Percentiles rank a stretch among this genome's conserved stretches.
These are phyloP conservation scores for Beauveria sp. DNA, from an alignment of 2,329 filamentous ascomycete species.

Conservation along the genomic window DNA sequence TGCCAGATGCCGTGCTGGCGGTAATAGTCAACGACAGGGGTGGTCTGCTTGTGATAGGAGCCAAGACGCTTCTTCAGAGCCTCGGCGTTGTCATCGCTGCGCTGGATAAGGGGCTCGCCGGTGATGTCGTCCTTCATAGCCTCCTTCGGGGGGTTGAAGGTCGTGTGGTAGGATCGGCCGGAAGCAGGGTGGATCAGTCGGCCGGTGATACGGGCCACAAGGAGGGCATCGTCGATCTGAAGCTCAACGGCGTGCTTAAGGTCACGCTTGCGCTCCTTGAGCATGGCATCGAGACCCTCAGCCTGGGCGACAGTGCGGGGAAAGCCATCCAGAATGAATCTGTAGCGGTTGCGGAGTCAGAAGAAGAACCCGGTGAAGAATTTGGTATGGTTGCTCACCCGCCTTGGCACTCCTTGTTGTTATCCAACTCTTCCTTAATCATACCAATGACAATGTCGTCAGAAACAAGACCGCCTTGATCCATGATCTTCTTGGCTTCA, in stretches of 20 bases:
- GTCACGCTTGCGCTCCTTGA: slow-evolving; percentile 66
- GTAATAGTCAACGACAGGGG: slow-evolving; percentile 92
- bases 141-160: slow-evolving; percentile 96
- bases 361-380: neutral
- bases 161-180: slow-evolving; percentile 93
- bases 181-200: slow-evolving; percentile 93
- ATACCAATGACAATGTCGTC: slow-evolving; percentile 99
- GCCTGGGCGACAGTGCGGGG: slow-evolving; percentile 94
- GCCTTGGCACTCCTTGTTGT: slow-evolving; percentile 91
- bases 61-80: slow-evolving; percentile 89
- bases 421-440: slow-evolving; percentile 96
- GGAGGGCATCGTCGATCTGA: slow-evolving; percentile 88
- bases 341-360: slow-evolving; percentile 28
- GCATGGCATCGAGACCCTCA: slow-evolving; percentile 90
- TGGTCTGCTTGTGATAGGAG: slow-evolving; percentile 92
- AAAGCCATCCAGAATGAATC: slow-evolving; percentile 98
- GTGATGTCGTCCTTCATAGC: slow-evolving; percentile 94
- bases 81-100: slow-evolving; percentile 93
- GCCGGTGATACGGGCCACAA: slow-evolving; percentile 93
- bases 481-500: slow-evolving; percentile 99
- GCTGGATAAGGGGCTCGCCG: slow-evolving; percentile 91
- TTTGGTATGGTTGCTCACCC: slow-evolving; percentile 52
- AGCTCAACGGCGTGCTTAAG: slow-evolving; percentile 95
- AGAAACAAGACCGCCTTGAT: slow-evolving; percentile 91
- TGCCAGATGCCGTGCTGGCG: slow-evolving; percentile 96